These are phyloP conservation scores for Globisporangium abappressorium DNA, from an alignment of 352 stramenopile genomes.

Conservation along the genomic window DNA sequence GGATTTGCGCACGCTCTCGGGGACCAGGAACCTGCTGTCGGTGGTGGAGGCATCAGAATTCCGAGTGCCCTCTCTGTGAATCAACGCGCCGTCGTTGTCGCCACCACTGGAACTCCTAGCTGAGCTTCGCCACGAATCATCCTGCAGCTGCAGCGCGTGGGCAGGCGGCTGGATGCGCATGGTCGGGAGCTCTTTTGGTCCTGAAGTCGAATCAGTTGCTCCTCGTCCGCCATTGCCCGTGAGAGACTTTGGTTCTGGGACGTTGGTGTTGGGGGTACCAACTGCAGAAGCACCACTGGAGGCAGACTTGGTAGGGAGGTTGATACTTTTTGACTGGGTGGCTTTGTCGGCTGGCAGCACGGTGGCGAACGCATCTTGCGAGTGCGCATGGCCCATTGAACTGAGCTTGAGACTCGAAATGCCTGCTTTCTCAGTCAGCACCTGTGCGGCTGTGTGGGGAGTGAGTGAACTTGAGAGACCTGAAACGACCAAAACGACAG, in stretches of 20 bases:
- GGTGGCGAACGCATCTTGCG: not conserved
- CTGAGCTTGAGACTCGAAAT: not conserved
- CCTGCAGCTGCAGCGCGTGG: not conserved
- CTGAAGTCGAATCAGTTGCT: not conserved
- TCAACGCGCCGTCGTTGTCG: not conserved
- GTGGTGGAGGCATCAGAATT: not conserved
- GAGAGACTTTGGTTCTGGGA: not conserved
- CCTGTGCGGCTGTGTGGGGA: no score
- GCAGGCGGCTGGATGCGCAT: conserved; percentile 12
- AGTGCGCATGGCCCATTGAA: conserved; percentile 2
- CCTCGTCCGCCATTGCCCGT: not conserved
- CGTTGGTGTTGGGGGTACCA: not conserved
- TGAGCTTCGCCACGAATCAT: not conserved
- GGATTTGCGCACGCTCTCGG: conserved; percentile 66
- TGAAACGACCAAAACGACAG: no score
- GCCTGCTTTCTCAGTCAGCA: no score
- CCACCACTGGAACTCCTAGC: not conserved
- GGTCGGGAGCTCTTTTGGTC: no score
- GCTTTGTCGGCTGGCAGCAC: conserved; percentile 3
- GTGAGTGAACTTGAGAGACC: no score
- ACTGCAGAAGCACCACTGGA: not conserved
- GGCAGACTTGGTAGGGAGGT: no score
- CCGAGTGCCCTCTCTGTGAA: not conserved
- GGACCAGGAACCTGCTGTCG: conserved; percentile 27
- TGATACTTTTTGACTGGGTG: not conserved